A percentile compares a stretch with the other conserved stretches of the same genome.
Conservation (phyloP, 177 flowering plant species). For the Vitis hybrid region DNA sequence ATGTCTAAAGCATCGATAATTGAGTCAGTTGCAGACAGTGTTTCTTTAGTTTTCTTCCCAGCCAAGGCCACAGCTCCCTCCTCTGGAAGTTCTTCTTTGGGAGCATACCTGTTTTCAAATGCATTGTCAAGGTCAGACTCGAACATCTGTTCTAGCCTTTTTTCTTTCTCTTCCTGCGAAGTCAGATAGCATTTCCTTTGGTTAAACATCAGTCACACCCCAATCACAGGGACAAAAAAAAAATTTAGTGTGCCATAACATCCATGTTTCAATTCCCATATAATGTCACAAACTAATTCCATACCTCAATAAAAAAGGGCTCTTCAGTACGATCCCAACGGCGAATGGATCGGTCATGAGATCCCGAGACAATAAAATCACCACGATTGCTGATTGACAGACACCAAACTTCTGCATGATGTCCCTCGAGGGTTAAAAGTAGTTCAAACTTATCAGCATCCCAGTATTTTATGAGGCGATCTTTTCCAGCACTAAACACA, state of each 20-base stretch:
- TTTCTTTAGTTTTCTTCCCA: slow-evolving; percentile 87
- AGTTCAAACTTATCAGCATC: slow-evolving; percentile 98
- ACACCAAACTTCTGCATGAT: slow-evolving; percentile 88
- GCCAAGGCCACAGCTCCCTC: slow-evolving; percentile 89
- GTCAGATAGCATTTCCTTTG: background rate
- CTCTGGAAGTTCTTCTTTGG: slow-evolving; percentile 82
- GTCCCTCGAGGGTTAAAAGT: slow-evolving; percentile 94
- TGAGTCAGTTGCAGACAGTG: slow-evolving; percentile 71
- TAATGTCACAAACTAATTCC: background rate
- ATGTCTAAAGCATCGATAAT: slow-evolving; percentile 84
- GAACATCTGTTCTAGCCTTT: slow-evolving; percentile 89
- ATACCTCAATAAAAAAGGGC: slow-evolving; percentile 91
- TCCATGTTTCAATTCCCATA: background rate
- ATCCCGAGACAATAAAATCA: slow-evolving; percentile 90
- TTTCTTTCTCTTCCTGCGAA: slow-evolving; percentile 95
- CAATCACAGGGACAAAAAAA: background rate
- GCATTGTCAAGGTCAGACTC: slow-evolving; percentile 75
- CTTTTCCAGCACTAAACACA: slow-evolving; percentile 92
- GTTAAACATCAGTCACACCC: background rate
- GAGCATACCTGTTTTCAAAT: slow-evolving; percentile 60
- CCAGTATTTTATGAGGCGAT: slow-evolving; percentile 92
- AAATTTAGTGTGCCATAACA: background rate
- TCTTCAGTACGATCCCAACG: slow-evolving; percentile 99
- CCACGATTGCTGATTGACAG: slow-evolving; percentile 87
- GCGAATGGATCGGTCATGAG: slow-evolving; percentile 90